Percentiles rank a stretch among this genome's conserved stretches.
Conservation (phyloP, 2,329 filamentous ascomycete genomes). For the Botrytis aclada region DNA sequence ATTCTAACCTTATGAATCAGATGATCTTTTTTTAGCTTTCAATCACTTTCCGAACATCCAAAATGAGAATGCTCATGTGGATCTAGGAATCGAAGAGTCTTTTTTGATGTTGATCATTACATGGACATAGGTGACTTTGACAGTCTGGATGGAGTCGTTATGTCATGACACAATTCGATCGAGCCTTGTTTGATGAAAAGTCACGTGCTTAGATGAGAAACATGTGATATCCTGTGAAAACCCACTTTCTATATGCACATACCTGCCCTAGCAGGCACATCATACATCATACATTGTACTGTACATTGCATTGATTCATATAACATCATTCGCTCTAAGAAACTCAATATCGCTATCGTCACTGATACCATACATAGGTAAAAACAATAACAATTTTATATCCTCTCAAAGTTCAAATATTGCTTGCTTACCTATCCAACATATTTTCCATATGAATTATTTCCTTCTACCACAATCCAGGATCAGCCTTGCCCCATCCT, state of each 20-base stretch:
- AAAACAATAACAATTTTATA: background rate
- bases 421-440: background rate
- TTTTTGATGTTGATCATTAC: background rate
- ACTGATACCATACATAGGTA: background rate
- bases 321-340: background rate
- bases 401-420: background rate
- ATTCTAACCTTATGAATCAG: background rate
- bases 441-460: background rate
- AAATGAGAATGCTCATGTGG: background rate
- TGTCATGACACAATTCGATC: background rate
- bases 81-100: background rate
- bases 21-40: background rate
- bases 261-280: background rate
- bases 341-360: background rate
- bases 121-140: background rate
- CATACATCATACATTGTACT: background rate
- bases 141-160: background rate
- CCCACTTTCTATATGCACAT: constrained; percentile 3
- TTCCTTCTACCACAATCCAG: constrained; percentile 1
- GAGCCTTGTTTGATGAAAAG: background rate
- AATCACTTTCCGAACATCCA: background rate
- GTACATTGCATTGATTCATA: background rate
- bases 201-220: background rate
- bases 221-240: background rate
- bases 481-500: constrained; percentile 12